Evolutionary conservation across 352 stramenopile species (phyloP), one percentile per base, ranked within the genome.

Genomic region (Halophytophthora polymorphica): DNA sequence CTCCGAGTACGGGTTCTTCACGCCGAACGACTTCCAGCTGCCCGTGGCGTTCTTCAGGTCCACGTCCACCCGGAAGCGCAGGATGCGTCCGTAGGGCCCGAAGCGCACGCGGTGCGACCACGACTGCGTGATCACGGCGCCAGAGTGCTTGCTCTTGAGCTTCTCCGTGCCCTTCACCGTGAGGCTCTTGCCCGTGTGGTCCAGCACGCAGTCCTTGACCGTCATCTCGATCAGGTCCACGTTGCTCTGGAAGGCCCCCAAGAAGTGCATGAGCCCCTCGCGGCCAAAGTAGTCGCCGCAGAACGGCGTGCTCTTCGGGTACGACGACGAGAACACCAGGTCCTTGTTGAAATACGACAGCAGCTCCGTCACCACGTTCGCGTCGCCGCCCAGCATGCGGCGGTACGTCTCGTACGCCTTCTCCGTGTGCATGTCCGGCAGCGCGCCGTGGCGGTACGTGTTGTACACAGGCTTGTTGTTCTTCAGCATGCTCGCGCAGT

Each of bases 281-380:
- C 85, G 79, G 6, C 85, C 85, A 49, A 93, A 93, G 63, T 90
- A 95, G 42, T 93, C 83, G 38, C 83, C 82, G 36, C 69, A 67
- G 51, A 95, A 93, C 6, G 77, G 78, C 21, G 83, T 74, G 41
- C 64, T 81, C 51, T 91, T 93, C 12, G 83, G 83, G 50, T 90
- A 93, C 19, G 69, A 82, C 28, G 80, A 92, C 46, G 83, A 82
- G 49, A 95, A 91, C 25, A 95, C 85, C 12, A 95, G 60, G 34
- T 95, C 85, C 69, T 95, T 95, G 67, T 93, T 95, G 49, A 95
- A 95, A 44, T 91, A 95, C 19, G 85, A 67, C 49, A 93, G 49
- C 37, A 93, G 61, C 31, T 95, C 83, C 22, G 65, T 82, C 44
- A 88, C 53, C 13, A 75, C 41, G 12, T 47, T 37, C 13, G 73